These are phyloP conservation scores for Calonectria henricotiae DNA, from an alignment of 2,329 filamentous ascomycete genomes.

Conservation along the genomic window DNA sequence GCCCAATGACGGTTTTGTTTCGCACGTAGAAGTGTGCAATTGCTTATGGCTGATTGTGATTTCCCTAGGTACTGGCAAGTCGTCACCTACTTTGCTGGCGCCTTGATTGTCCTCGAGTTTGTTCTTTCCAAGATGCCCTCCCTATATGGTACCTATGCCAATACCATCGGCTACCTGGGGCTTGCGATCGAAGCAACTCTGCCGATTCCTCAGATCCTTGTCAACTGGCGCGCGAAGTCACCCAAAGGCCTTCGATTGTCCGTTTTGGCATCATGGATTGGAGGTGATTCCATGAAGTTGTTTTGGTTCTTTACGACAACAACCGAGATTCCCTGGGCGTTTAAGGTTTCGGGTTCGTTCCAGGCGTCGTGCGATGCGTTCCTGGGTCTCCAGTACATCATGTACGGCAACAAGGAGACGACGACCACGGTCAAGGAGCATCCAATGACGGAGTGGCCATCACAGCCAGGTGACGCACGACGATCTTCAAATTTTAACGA, in stretches of 20 bases:
- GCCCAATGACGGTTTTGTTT: background rate
- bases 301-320: slow-evolving; percentile 86
- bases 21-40: background rate
- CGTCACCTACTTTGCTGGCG: slow-evolving; percentile 77
- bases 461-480: slow-evolving; percentile 54
- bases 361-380: slow-evolving; percentile 84
- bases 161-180: slow-evolving; percentile 81
- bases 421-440: slow-evolving; percentile 59
- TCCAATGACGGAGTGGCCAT: slow-evolving; percentile 57
- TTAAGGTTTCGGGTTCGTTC: slow-evolving; percentile 87
- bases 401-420: slow-evolving; percentile 73
- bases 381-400: slow-evolving; percentile 81
- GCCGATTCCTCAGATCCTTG: slow-evolving; percentile 83
- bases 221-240: slow-evolving; percentile 78
- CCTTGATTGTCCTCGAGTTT: slow-evolving; percentile 77
- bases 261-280: slow-evolving; percentile 83
- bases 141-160: slow-evolving; percentile 78
- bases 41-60: slow-evolving; percentile 35
- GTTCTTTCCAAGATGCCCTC: slow-evolving; percentile 73
- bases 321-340: slow-evolving; percentile 81
- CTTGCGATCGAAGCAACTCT: slow-evolving; percentile 86
- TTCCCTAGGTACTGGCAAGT: slow-evolving; percentile 82
- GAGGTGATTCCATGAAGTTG: slow-evolving; percentile 90
- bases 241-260: slow-evolving; percentile 85
- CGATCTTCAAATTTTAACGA: slow-evolving; percentile 60